These are phyloP conservation scores for Zostera marina DNA, from an alignment of 116 monocot species.

Conservation along the genomic window DNA sequence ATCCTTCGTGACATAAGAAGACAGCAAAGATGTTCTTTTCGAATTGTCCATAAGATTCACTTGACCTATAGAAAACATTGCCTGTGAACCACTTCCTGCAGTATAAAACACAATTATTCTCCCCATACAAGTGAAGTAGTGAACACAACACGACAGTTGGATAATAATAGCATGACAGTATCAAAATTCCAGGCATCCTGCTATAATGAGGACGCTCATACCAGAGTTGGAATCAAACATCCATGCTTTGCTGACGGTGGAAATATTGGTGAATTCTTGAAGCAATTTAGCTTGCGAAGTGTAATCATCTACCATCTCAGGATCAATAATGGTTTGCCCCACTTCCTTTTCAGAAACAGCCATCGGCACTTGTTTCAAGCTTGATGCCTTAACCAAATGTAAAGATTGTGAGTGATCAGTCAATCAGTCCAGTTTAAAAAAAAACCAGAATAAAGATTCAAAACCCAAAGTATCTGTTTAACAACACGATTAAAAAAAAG, in stretches of 20 bases:
- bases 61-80: constrained; percentile 68
- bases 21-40: constrained; percentile 43
- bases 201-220: constrained; percentile 13
- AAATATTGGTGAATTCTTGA: constrained; percentile 53
- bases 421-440: too few relatives aligned
- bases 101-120: not conserved
- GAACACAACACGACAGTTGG: too few relatives aligned
- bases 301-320: constrained; percentile 41
- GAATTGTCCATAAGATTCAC: constrained; percentile 54
- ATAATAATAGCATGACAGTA: not conserved
- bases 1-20: constrained; percentile 46
- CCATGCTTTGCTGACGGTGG: constrained; percentile 76
- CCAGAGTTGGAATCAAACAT: constrained; percentile 58
- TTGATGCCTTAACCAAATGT: not conserved
- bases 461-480: too few relatives aligned
- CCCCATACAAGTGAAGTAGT: too few relatives aligned
- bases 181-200: too few relatives aligned
- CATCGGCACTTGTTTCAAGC: constrained; percentile 21
- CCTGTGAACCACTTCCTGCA: constrained; percentile 37
- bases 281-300: constrained; percentile 60
- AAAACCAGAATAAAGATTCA: too few relatives aligned
- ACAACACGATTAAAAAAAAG: too few relatives aligned
- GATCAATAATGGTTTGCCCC: constrained; percentile 31
- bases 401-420: not conserved
- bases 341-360: constrained; percentile 21